Base-by-base conservation (phyloP, 2,329 filamentous ascomycete genomes). In the Pseudopyrenochaeta lycopersici region DNA sequence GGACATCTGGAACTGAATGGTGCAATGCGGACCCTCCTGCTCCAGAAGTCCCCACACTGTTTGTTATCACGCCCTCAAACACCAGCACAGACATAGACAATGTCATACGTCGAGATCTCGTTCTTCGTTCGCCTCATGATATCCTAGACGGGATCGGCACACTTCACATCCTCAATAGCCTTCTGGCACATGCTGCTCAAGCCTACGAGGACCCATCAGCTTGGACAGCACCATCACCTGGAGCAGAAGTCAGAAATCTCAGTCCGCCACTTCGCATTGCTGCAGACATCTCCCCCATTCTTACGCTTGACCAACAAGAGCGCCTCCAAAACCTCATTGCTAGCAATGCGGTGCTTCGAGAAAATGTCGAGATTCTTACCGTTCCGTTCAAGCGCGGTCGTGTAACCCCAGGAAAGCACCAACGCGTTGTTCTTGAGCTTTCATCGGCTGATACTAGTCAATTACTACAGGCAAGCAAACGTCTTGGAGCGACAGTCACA, bases 81-180 rank as follows among this genome's bases (percentile, higher is more conserved):
- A 12, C 18, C 10, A 23, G 15, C 31, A 39, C 4, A 30, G 31
- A 18, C 7, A 36, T 5, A 31, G 18, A 46, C 2, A 43, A 35
- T 17, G 32, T 30, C 23, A 27, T 66, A 7, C 67, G 62, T 0
- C 66, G 68, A 1, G 77, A 78, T 30, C 52, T 77, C 0, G 58
- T 78, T 4, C 60, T 79, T 14, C 71, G 76, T 1, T 74, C 72
- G 1, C 74, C 73, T 0, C 76, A 78, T 44, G 74, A 78, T 10
- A 70, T 78, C n/a, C 72, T 78, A 5, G 77, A 79, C 29, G 76
- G 77, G 0, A 72, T 78, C 2, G 77, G 77, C 5, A 74, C 75
- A 1, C 64, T 78, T 3, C 64, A 67, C 2, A 57, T 78, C 2
- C 54, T 77, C 21, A 64, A 76, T 46, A 73, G 68, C n/a, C 56